Percentiles rank a stretch among this genome's conserved stretches.
Conservation (phyloP, 1,284 basidiomycete species). For the Sporisorium scitamineum region DNA sequence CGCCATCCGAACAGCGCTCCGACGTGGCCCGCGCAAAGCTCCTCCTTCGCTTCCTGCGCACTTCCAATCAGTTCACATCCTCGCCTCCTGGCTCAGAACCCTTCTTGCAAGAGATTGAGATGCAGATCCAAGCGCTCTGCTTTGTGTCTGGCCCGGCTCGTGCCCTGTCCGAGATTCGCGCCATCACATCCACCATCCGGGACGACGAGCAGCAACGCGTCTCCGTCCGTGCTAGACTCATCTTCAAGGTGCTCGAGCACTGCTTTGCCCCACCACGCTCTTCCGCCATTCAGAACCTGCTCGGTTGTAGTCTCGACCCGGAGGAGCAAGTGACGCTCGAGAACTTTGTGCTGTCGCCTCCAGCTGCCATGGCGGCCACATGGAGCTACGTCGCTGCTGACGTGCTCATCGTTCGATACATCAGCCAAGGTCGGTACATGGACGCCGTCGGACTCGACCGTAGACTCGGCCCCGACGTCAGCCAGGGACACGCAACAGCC, state of each 20-base stretch:
- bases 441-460: slow-evolving; percentile 61
- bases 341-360: slow-evolving; percentile 44
- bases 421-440: slow-evolving; percentile 59
- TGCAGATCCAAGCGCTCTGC: slow-evolving; percentile 45
- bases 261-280: slow-evolving; percentile 57
- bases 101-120: slow-evolving; percentile 41
- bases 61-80: slow-evolving; percentile 37
- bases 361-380: slow-evolving; percentile 45
- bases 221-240: slow-evolving; percentile 38
- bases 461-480: slow-evolving; percentile 48
- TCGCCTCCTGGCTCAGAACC: slow-evolving; percentile 33
- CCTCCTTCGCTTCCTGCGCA: slow-evolving; percentile 47
- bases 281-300: slow-evolving; percentile 52
- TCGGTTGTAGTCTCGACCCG: slow-evolving; percentile 44
- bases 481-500: slow-evolving; percentile 37
- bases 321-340: slow-evolving; percentile 49
- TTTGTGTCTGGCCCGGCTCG: slow-evolving; percentile 41
- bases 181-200: slow-evolving; percentile 27
- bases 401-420: slow-evolving; percentile 56
- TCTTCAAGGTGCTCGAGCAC: slow-evolving; percentile 46
- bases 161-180: slow-evolving; percentile 37
- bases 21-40: slow-evolving; percentile 41
- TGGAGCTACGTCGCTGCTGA: slow-evolving; percentile 56
- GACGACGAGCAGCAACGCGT: slow-evolving; percentile 41
- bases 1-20: slow-evolving; percentile 16